Evolutionary conservation across 495 filamentous ascomycete genomes (phyloP).

Genomic region (Penicilliopsis zonata): DNA sequence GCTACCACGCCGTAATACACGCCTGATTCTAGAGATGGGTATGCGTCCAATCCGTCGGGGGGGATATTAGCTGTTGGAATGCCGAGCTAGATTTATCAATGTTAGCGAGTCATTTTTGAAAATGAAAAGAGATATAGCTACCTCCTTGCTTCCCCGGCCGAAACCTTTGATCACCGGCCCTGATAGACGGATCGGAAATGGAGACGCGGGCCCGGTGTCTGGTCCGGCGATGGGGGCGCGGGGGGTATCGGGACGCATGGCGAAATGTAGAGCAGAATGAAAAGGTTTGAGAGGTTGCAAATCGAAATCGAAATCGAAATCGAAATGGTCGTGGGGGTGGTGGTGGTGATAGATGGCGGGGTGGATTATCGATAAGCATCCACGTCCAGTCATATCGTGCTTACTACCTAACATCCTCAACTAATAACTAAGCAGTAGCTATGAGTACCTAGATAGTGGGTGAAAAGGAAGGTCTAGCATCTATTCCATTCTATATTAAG

Average conservation of each 20-base stretch:
- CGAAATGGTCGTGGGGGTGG: too few relatives aligned
- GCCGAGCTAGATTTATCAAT: slow-evolving; percentile 46
- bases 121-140: slow-evolving; percentile 10
- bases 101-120: slow-evolving; percentile 2
- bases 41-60: slow-evolving; percentile 60
- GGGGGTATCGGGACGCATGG: slow-evolving; percentile 29
- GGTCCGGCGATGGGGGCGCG: slow-evolving; percentile 58
- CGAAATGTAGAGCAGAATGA: too few relatives aligned
- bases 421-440: too few relatives aligned
- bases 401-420: too few relatives aligned
- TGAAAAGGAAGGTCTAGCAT: too few relatives aligned
- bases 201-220: slow-evolving; percentile 54
- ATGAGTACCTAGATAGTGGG: background rate
- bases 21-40: slow-evolving; percentile 57
- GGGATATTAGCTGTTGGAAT: slow-evolving; percentile 98
- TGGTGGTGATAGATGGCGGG: background rate
- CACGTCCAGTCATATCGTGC: too few relatives aligned
- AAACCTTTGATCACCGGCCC: slow-evolving; percentile 87
- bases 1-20: slow-evolving; percentile 90
- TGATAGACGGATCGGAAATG: slow-evolving; percentile 70
- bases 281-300: too few relatives aligned
- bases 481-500: too few relatives aligned
- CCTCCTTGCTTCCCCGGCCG: slow-evolving; percentile 83
- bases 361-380: slow-evolving; percentile 1
- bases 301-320: too few relatives aligned